Evolutionary conservation across 208 protist species (phyloP), one percentile per base, ranked within the genome.

Genomic region (Phytomonas sp.): DNA sequence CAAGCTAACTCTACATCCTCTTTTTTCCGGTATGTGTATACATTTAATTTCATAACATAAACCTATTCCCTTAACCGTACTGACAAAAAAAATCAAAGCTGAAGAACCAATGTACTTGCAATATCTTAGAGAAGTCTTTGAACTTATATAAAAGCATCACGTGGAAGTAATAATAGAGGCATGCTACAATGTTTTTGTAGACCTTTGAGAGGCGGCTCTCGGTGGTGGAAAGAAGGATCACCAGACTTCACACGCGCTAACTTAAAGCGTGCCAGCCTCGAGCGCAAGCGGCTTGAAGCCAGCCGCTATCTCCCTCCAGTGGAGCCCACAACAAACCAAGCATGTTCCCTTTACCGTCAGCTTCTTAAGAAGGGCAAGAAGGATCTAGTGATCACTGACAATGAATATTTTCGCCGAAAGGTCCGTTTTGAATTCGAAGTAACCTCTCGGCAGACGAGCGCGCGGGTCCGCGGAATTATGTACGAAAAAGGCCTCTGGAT

Each of bases 401-500:
- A 88, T 62, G 81, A 72, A 4, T 93, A 82, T 63, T 96, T 85
- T 37, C 69, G 76, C 7, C 74, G 72, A 34, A 92, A 91, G 77
- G 75, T 96, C 60, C 82, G 89, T 4, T 77, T 82, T 29, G 91
- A 96, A 79, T 92, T 94, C 74, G 86, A 94, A 73, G 88, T 96
- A 56, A 96, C 88, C 1, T 81, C 91, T 26, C 78, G 87, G 36
- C 87, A 91, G 69, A 94, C 91, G 3, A 94, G 89, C 74, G 84
- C 83, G 14, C 74, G 91, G 5, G 91, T 96, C 72, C 83, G 91
- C 2, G 91, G 91, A 11, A 89, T 94, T 45, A 96, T 96, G 91
- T 96, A 82, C 67, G 91, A 96, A 77, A 90, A 90, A 74, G 91
- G 91, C 0, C 74, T 83, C 3, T 94, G 88, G 88, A 83, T 94